These are phyloP conservation scores for Golubevia pallescens DNA, from an alignment of 1,284 basidiomycete genomes.

Conservation along the genomic window DNA sequence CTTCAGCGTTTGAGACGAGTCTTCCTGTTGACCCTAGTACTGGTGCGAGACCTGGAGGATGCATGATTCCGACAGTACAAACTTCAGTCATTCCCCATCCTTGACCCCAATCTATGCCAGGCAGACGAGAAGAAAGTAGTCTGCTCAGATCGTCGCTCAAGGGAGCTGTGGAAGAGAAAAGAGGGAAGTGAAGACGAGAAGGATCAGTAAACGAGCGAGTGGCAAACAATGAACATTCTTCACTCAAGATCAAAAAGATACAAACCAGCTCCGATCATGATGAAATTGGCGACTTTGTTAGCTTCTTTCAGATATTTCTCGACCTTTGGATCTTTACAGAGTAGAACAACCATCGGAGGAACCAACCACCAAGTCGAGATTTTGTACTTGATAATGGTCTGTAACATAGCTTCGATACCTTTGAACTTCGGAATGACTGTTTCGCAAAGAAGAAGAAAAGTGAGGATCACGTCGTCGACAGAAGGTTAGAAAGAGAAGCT, in stretches of 20 bases:
- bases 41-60: constrained; percentile 10
- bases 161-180: constrained; percentile 11
- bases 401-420: constrained; percentile 45
- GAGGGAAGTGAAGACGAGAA: no score
- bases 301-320: constrained; percentile 24
- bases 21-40: constrained; percentile 19
- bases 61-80: constrained; percentile 8
- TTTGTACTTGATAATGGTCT: constrained; percentile 33
- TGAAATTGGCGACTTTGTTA: constrained; percentile 22
- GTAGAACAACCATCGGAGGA: constrained; percentile 17
- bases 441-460: no score
- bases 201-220: no score
- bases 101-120: constrained; percentile 42
- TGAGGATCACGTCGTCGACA: no score
- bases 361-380: constrained; percentile 23
- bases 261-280: constrained; percentile 42
- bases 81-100: constrained; percentile 17
- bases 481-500: no score
- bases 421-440: constrained; percentile 39
- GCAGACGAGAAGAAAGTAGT: constrained; percentile 31
- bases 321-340: constrained; percentile 18
- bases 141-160: constrained; percentile 40
- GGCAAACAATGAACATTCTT: no score
- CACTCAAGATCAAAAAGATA: no score
- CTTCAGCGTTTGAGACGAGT: constrained; percentile 30